Evolutionary conservation across 2,329 filamentous ascomycete species (phyloP).

Genomic region (Neophaeococcomyces mojaviensis): DNA sequence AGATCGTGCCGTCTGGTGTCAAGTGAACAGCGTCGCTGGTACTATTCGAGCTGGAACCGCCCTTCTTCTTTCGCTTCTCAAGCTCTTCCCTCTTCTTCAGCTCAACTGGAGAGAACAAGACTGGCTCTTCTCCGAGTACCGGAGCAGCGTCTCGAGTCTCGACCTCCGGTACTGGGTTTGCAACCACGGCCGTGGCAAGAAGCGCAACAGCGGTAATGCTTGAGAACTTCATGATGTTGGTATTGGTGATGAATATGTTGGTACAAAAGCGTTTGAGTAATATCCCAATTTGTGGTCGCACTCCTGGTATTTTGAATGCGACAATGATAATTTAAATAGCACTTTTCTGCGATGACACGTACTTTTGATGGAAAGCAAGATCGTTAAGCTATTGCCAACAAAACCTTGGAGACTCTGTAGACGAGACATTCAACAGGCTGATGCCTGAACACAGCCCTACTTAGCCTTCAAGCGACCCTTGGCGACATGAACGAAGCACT

Average conservation of each 20-base stretch:
- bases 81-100: conserved; percentile 1
- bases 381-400: conserved; percentile 1
- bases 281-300: no score
- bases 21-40: not conserved
- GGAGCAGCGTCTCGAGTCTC: conserved; percentile 1
- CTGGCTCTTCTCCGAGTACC: not conserved
- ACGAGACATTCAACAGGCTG: no score
- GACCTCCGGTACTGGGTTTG: not conserved
- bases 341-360: not conserved
- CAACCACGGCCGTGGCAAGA: not conserved
- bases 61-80: conserved; percentile 3
- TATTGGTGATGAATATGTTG: no score
- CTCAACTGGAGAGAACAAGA: not conserved
- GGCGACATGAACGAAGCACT: no score
- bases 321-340: not conserved
- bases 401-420: not conserved
- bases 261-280: no score
- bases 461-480: no score
- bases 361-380: not conserved
- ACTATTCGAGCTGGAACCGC: not conserved
- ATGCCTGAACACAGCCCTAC: no score
- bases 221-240: not conserved
- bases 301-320: not conserved
- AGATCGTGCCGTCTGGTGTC: not conserved
- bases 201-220: not conserved